Evolutionary conservation across 106 monocot species (phyloP).

Genomic region (Chionographis japonica): DNA sequence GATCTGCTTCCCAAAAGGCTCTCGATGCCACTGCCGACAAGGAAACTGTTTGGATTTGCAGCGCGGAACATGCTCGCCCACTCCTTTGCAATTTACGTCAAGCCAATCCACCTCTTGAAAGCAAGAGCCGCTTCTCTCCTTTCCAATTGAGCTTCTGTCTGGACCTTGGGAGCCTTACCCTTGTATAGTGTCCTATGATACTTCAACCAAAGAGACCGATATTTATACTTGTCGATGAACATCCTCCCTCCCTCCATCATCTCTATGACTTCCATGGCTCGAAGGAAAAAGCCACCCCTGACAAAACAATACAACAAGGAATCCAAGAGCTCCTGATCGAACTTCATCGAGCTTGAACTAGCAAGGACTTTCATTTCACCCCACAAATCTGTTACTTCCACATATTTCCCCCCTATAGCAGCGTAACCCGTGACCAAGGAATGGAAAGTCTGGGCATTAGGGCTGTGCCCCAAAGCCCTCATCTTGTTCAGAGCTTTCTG

Average conservation of each 20-base stretch:
- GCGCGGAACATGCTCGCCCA: too few relatives aligned
- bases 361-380: constrained; percentile 84
- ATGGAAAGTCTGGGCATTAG: constrained; percentile 87
- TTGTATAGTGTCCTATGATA: constrained; percentile 75
- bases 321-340: constrained; percentile 90
- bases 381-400: constrained; percentile 78
- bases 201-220: constrained; percentile 76
- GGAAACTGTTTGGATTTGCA: too few relatives aligned
- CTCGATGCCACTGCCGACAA: too few relatives aligned
- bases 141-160: constrained; percentile 61
- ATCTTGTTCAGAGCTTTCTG: constrained; percentile 88
- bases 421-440: constrained; percentile 82
- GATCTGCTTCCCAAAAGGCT: too few relatives aligned
- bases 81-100: too few relatives aligned
- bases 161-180: constrained; percentile 63
- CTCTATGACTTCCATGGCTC: constrained; percentile 78
- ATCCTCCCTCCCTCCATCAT: constrained; percentile 72
- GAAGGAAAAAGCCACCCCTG: constrained; percentile 82
- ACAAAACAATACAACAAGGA: constrained; percentile 84
- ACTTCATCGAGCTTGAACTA: constrained; percentile 43
- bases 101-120: too few relatives aligned
- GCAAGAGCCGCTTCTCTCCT: constrained; percentile 17
- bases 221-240: constrained; percentile 90
- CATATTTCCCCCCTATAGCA: constrained; percentile 79
- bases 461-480: constrained; percentile 68